Base-by-base conservation (phyloP, 192 early-diverging fungal species). In the Funneliformis mosseae region DNA sequence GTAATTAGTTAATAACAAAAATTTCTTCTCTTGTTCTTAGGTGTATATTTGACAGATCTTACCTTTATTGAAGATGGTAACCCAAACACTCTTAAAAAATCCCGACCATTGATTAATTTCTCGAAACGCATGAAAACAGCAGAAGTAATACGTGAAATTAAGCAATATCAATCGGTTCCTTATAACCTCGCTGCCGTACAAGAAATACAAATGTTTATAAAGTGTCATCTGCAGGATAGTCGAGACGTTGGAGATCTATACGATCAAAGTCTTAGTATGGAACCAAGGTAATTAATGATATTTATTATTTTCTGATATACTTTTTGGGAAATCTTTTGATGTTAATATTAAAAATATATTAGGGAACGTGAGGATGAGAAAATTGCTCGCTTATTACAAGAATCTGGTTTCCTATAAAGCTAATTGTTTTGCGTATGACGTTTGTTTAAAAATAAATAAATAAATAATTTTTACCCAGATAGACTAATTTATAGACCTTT, bases 41-140 rank as follows among this genome's bases (percentile, higher is more conserved):
- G 94, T n/a, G 89, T 95, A 46, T 96, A 97, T 80, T 83, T 97
- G 74, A 94, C 94, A 71, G 97, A 98, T 83, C 84, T 98, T 81
- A 96, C 95, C 23, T 97, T 98, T 86, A 94, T 97, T 61, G 94
- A 97, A 81, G 97, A 98, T 75, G 96, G 96, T 42, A 97, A 96
- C 83, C 88, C 93, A 25, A 90, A 97, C 81, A 87, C 88, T 74
- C 78, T 98, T 8, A 87, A 89, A 63, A 89, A 84, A 80, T 79
- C 86, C 14, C 86, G 89, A 33, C 33, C 33, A 21, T 84, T 97
- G 50, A 97, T 99, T 86, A 99, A 99, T 84, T 98, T 98, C 87
- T 91, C 90, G 74, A 98, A 98, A 86, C 91, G 94, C 69, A 91
- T 90, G 83, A 95, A 93, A 80, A 96, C 94, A 8, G 96, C 96